phyloP scores from a whole-genome alignment of 2,329 filamentous ascomycete species.

The Monilinia fructicola region DNA sequence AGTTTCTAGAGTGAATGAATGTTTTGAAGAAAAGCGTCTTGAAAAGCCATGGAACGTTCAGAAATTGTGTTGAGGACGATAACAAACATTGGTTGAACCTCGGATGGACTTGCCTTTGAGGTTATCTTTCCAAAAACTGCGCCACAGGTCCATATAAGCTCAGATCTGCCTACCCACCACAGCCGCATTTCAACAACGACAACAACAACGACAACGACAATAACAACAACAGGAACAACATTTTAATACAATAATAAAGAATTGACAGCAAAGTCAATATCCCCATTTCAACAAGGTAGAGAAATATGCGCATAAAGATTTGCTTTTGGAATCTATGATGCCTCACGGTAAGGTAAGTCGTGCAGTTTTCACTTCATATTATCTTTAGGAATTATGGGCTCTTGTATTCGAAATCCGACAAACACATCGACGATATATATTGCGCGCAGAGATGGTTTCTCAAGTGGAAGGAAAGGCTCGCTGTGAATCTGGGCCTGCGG shows the following conservation, averaged over 20 bases:
- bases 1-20: too few species aligned
- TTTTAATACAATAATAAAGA: neutral
- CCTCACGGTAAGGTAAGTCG: slow-evolving; percentile 4
- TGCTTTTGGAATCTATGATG: too few species aligned
- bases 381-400: neutral
- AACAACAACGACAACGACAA: too few species aligned
- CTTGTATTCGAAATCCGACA: neutral
- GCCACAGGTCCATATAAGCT: neutral
- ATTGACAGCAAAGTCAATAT: neutral
- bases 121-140: too few species aligned
- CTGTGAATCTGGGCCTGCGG: neutral
- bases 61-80: too few species aligned
- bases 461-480: neutral
- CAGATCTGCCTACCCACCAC: too few species aligned
- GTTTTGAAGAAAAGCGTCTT: too few species aligned
- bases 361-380: neutral
- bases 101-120: too few species aligned
- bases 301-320: neutral
- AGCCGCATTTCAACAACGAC: too few species aligned
- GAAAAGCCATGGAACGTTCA: too few species aligned
- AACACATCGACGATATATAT: neutral
- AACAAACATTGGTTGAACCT: too few species aligned
- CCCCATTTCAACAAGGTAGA: neutral
- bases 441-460: neutral
- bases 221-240: too few species aligned